A percentile compares a stretch with the other conserved stretches of the same genome.
Conservation (phyloP, 164 flowering plant genomes). For the Warburgia ugandensis region DNA sequence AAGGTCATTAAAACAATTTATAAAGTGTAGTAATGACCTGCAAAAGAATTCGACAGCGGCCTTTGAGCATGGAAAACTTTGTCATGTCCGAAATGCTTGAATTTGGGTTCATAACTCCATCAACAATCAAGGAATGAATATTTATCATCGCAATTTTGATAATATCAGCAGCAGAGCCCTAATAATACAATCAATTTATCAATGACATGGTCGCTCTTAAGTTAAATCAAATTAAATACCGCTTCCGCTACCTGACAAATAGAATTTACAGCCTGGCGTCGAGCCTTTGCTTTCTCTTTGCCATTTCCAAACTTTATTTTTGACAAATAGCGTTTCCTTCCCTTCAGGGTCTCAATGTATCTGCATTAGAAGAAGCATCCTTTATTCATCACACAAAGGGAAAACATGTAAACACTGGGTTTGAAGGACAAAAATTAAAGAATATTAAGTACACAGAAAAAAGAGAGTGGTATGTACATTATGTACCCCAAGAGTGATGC, state of each 20-base stretch:
- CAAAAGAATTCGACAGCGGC: conserved; percentile 73
- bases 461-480: too few relatives aligned
- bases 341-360: conserved; percentile 71
- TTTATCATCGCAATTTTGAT: conserved; percentile 94
- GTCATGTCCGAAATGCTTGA: conserved; percentile 18
- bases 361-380: conserved; percentile 31
- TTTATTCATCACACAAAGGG: too few relatives aligned
- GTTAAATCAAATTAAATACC: neutral
- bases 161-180: conserved; percentile 99
- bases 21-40: conserved; percentile 63
- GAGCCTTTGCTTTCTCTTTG: conserved; percentile 91
- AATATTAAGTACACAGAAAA: too few relatives aligned
- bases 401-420: too few relatives aligned
- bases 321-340: conserved; percentile 82
- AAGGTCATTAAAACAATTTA: neutral
- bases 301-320: conserved; percentile 72
- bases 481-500: too few relatives aligned
- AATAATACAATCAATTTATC: conserved; percentile 12
- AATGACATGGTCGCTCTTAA: conserved; percentile 3
- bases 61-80: conserved; percentile 51
- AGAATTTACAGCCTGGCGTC: conserved; percentile 97
- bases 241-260: conserved; percentile 71
- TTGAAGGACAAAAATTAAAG: too few relatives aligned
- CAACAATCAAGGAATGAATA: conserved; percentile 52
- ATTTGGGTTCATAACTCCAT: conserved; percentile 25